phyloP scores from a whole-genome alignment of 495 filamentous ascomycete species.

The Penicillium maclennaniae region DNA sequence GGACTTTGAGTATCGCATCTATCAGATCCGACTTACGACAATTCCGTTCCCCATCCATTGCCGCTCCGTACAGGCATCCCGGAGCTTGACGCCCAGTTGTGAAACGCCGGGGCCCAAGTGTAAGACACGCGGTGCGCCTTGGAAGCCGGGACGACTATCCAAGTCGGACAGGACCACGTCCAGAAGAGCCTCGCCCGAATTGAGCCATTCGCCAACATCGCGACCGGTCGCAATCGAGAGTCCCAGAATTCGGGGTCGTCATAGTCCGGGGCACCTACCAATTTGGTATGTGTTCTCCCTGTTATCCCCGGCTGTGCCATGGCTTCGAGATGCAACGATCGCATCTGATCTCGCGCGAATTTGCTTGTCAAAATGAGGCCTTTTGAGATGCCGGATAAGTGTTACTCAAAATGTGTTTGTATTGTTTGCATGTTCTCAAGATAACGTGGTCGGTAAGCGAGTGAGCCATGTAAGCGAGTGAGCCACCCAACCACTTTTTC shows the following conservation, averaged over 20 bases:
- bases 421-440: no score
- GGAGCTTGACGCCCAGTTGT: conserved; percentile 30
- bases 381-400: no score
- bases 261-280: conserved; percentile 37
- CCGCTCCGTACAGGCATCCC: conserved; percentile 28
- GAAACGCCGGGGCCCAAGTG: conserved; percentile 43
- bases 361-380: no score
- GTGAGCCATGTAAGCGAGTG: no score
- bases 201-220: conserved; percentile 45
- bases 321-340: background rate
- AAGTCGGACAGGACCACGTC: conserved; percentile 28
- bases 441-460: no score
- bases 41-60: conserved; percentile 34
- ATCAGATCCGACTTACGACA: conserved; percentile 25
- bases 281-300: conserved; percentile 18
- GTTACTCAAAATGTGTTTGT: no score
- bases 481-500: no score
- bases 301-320: conserved; percentile 13
- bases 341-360: no score
- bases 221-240: conserved; percentile 32
- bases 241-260: conserved; percentile 41
- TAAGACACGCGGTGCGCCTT: conserved; percentile 25
- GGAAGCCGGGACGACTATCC: conserved; percentile 11
- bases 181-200: conserved; percentile 34
- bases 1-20: no score